phyloP scores from a whole-genome alignment of 441 rosid species.

The Melastoma candidum region DNA sequence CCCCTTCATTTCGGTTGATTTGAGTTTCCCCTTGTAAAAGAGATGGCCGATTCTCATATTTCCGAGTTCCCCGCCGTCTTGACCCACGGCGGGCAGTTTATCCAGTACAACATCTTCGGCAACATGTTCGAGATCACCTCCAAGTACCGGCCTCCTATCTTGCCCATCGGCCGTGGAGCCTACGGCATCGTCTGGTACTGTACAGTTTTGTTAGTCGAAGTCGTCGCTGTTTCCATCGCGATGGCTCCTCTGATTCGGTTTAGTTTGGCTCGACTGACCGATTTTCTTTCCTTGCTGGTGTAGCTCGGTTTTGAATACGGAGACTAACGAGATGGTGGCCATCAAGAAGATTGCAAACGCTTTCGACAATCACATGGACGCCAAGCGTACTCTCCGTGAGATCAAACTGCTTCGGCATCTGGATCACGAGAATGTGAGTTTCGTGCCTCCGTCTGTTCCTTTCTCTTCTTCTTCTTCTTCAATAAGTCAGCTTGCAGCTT shows the following conservation, averaged over 20 bases:
- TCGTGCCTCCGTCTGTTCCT: neutral
- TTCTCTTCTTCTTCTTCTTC: neutral
- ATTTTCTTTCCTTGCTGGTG: neutral
- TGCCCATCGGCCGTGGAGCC: conserved; percentile 93
- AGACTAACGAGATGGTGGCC: conserved; percentile 86
- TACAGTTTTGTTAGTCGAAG: neutral
- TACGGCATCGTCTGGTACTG: conserved; percentile 92
- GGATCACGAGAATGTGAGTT: conserved; percentile 85
- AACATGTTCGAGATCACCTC: conserved; percentile 69
- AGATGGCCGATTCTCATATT: conserved; percentile 32
- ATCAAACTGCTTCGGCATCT: conserved; percentile 90
- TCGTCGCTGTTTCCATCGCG: neutral
- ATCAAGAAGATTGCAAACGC: conserved; percentile 94
- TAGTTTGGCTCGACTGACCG: neutral
- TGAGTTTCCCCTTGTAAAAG: neutral
- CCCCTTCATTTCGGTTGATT: no score
- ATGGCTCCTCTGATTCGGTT: neutral
- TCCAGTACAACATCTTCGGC: conserved; percentile 70
- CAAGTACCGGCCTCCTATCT: conserved; percentile 86
- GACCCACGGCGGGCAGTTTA: conserved; percentile 62
- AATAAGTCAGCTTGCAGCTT: neutral
- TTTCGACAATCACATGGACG: conserved; percentile 91
- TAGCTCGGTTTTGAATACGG: conserved; percentile 79
- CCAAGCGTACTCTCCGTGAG: conserved; percentile 97
- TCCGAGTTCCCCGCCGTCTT: conserved; percentile 62